Conservation (phyloP, 768 basidiomycete genomes). For the Guyanaporus albipodus region DNA sequence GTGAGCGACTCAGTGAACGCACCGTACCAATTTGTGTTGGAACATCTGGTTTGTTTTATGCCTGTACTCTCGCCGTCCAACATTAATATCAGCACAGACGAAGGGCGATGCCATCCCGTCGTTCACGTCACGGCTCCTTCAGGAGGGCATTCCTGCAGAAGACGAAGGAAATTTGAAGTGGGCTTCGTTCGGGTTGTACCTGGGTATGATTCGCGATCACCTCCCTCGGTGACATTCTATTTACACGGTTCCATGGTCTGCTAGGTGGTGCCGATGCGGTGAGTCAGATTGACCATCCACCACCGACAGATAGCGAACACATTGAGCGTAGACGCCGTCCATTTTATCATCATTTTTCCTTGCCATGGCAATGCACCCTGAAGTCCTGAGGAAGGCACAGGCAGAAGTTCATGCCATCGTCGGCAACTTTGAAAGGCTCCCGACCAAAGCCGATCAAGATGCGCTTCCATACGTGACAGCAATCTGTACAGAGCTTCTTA, state of each 20-base stretch:
- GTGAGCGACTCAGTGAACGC: not conserved
- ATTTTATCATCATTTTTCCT: constrained; percentile 16
- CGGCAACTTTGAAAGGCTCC: constrained; percentile 10
- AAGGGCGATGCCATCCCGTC: constrained; percentile 6
- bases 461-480: constrained; percentile 12
- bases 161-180: constrained; percentile 11
- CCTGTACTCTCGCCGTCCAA: not conserved
- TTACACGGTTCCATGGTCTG: not conserved
- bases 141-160: not conserved
- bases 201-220: constrained; percentile 1
- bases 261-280: constrained; percentile 26
- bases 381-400: constrained; percentile 6
- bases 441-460: constrained; percentile 6
- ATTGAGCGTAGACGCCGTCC: constrained; percentile 14
- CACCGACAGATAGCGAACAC: not conserved
- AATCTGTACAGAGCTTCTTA: constrained; percentile 11
- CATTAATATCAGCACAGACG: not conserved
- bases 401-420: constrained; percentile 10
- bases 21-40: constrained; percentile 6
- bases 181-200: constrained; percentile 9
- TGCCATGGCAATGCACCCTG: constrained; percentile 11
- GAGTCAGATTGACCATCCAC: constrained; percentile 17
- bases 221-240: not conserved
- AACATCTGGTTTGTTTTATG: constrained; percentile 9
- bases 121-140: constrained; percentile 5